phyloP scores from a whole-genome alignment of 148 eudicot genomes.

The Chenopodium berlandieri region DNA sequence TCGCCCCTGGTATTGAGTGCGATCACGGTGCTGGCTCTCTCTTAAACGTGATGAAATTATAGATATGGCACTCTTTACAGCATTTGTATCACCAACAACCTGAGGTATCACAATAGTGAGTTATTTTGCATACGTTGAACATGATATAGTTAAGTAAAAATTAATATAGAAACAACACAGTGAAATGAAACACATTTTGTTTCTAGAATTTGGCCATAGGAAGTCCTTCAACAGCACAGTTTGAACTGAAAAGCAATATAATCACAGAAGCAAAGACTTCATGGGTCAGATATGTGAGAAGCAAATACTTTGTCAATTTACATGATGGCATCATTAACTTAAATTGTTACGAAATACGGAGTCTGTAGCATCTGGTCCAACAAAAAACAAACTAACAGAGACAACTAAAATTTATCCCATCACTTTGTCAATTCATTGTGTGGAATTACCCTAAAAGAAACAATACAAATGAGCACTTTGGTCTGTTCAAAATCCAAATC shows the following conservation, averaged over 20 bases:
- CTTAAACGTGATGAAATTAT: constrained; percentile 83
- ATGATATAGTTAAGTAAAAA: neutral
- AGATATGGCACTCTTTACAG: constrained; percentile 79
- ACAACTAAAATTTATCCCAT: neutral
- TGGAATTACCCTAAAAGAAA: neutral
- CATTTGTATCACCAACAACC: constrained; percentile 80
- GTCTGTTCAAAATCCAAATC: neutral
- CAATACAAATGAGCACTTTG: neutral
- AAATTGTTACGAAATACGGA: neutral
- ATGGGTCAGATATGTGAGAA: neutral
- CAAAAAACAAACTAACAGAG: neutral
- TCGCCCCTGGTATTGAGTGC: constrained; percentile 60
- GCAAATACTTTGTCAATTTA: constrained; percentile 2
- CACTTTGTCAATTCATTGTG: neutral
- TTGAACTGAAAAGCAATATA: neutral
- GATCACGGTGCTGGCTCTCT: constrained; percentile 99
- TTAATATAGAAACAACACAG: neutral
- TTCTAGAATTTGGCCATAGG: neutral
- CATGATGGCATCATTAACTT: neutral
- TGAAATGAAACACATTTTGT: neutral
- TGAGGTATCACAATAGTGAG: constrained; percentile 30
- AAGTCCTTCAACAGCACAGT: neutral
- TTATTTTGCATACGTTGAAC: constrained; percentile 8
- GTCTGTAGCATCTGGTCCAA: neutral
- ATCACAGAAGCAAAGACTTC: constrained; percentile 3